phyloP scores from a whole-genome alignment of 192 early-diverging fungal genomes.

The Cladochytrium replicatum region DNA sequence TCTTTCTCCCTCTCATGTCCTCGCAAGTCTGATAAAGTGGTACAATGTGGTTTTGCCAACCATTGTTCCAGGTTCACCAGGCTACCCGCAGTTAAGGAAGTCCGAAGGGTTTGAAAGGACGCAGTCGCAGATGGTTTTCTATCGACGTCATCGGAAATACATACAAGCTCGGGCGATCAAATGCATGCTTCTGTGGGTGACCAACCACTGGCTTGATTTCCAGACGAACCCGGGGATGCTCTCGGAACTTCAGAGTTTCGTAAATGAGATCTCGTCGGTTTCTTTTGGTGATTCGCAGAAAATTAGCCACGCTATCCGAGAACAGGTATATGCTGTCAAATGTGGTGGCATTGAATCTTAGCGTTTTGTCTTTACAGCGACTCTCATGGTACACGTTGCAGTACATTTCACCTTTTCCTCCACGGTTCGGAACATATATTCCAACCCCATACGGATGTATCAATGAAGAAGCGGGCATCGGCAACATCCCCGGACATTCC shows the following conservation, averaged over 20 bases:
- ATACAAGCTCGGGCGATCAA: slow-evolving; percentile 32
- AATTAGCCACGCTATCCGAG: slow-evolving; percentile 43
- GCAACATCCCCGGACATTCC: slow-evolving; percentile 17
- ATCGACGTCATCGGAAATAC: slow-evolving; percentile 25
- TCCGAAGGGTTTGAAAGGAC: slow-evolving; percentile 25
- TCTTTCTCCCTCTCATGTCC: slow-evolving; percentile 19
- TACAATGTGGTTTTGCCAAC: too few species aligned
- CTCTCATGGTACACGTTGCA: slow-evolving; percentile 43
- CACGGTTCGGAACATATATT: too few species aligned
- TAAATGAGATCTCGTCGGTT: slow-evolving; percentile 26
- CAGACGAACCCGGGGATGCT: slow-evolving; percentile 22
- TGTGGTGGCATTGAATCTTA: not conserved
- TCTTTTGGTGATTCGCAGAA: slow-evolving; percentile 46
- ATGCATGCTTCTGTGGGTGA: slow-evolving; percentile 39
- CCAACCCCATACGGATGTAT: too few species aligned
- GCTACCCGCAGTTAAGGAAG: too few species aligned
- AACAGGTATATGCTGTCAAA: slow-evolving; percentile 25
- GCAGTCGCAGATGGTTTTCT: slow-evolving; percentile 21
- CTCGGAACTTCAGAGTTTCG: slow-evolving; percentile 28
- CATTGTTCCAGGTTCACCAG: too few species aligned
- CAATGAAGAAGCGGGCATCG: slow-evolving; percentile 12
- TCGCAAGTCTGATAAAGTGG: slow-evolving; percentile 41
- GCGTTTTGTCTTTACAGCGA: slow-evolving; percentile 16
- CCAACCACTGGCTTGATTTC: slow-evolving; percentile 50
- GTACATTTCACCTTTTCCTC: slow-evolving; percentile 40